Base-by-base conservation (phyloP, 2,329 filamentous ascomycete species). In the Botrytis tulipae region DNA sequence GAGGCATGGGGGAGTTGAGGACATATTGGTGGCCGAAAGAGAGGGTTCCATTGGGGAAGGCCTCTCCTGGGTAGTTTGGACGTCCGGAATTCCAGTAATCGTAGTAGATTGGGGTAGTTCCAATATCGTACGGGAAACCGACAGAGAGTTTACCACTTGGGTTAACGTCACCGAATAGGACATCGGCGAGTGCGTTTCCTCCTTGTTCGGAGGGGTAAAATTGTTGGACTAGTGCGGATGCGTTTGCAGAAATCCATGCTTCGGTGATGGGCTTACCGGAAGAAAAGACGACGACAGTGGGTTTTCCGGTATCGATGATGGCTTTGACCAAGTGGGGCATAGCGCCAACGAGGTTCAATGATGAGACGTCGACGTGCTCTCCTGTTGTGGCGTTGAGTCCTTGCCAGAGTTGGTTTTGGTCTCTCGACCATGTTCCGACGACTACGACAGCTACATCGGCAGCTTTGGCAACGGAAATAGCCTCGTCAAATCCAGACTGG, bases 21-120 rank as follows among this genome's bases (percentile, higher is more conserved):
- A 97, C 94, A 82, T 95, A 89, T 40, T 94, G 90, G 83, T 97
- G 97, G 83, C 97, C 95, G 77, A 97, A 90, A 78, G 93, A 93
- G 0, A 97, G 83, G 0, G 87, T 91, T 7, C 87, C 89, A 0
- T 90, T 88, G 0, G 94, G 93, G 77, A 95, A 95, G 79, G 95
- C 93, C 22, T 87, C 85, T 6, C 92, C 85, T 0, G 85, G 84
- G 79, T 90, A 91, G 61, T 96, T 91, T 0, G 93, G 95, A 82
- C 96, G 97, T 0, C 87, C 91, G 0, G 89, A 91, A 82, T 93
- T 93, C 63, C 91, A 83, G 80, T 92, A 90, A 79, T 93, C 90
- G 80, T 93, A 93, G 83, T 90, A 93, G 70, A 91, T 85, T 0
- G 92, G 92, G 0, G 90, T 84, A 1, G 88, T 89, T 37, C 91